These are phyloP conservation scores for Turnera subulata DNA, from an alignment of 345 rosid genomes.

Conservation along the genomic window DNA sequence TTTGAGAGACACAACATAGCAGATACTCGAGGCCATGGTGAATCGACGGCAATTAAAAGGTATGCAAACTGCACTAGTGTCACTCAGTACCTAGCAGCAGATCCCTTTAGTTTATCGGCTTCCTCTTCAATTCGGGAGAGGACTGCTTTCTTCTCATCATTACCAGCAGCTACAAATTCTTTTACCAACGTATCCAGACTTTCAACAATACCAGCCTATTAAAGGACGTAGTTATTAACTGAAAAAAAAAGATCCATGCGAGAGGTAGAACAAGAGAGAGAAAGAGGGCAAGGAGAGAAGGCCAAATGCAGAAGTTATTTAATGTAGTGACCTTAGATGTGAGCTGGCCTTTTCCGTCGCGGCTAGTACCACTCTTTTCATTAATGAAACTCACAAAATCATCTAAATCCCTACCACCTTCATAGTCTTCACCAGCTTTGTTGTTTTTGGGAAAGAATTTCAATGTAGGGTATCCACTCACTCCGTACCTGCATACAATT, in stretches of 20 bases:
- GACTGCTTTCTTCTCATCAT: constrained; percentile 68
- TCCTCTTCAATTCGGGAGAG: constrained; percentile 67
- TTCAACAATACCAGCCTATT: constrained; percentile 82
- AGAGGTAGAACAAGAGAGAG: too few species aligned
- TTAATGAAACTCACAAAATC: constrained; percentile 87
- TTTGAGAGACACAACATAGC: background rate
- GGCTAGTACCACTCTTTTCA: constrained; percentile 74
- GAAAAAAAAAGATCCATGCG: too few species aligned
- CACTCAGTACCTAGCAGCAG: constrained; percentile 47
- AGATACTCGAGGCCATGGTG: background rate
- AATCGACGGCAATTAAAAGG: background rate
- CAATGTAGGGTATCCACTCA: constrained; percentile 88
- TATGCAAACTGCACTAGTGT: background rate
- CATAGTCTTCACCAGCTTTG: constrained; percentile 93
- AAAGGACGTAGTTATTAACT: background rate
- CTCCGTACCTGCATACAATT: constrained; percentile 55
- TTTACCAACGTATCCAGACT: constrained; percentile 75
- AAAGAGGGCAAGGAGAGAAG: too few species aligned
- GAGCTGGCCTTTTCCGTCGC: constrained; percentile 84
- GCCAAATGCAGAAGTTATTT: too few species aligned
- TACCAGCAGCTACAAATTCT: constrained; percentile 70
- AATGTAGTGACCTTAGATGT: constrained; percentile 73
- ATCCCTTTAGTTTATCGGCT: constrained; percentile 68
- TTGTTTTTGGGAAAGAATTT: constrained; percentile 88
- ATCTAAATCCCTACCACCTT: constrained; percentile 83